Percentiles rank a stretch among this genome's conserved stretches.
Evolutionary conservation across 108 stramenopile genomes (phyloP).

Genomic region (Nannochloropsis salina): DNA sequence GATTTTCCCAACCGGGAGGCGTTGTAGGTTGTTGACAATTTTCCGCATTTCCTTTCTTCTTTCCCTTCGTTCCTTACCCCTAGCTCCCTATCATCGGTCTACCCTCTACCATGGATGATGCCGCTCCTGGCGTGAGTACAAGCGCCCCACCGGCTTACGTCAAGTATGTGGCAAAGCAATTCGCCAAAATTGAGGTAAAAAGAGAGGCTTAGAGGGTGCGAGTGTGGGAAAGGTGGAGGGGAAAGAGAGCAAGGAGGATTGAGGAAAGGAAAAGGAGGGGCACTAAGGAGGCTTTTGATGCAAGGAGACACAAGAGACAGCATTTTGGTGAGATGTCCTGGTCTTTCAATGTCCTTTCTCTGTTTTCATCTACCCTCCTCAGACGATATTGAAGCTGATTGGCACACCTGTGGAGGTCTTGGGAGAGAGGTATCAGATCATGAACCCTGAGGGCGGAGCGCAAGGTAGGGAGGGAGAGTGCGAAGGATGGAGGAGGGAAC

Average conservation of each 20-base stretch:
- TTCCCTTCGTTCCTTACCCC: constrained; percentile 22
- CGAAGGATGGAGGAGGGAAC: background rate
- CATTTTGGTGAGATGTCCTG: background rate
- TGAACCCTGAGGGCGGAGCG: constrained; percentile 71
- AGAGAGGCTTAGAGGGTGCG: background rate
- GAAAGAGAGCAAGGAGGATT: background rate
- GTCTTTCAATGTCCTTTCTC: background rate
- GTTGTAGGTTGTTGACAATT: background rate
- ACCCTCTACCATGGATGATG: constrained; percentile 18
- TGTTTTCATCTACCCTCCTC: background rate
- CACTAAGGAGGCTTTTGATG: too few species aligned
- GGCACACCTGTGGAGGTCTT: constrained; percentile 79
- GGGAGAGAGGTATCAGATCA: constrained; percentile 78
- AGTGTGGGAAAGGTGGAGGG: background rate
- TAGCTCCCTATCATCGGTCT: constrained; percentile 15
- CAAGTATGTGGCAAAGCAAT: constrained; percentile 85
- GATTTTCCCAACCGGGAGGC: background rate
- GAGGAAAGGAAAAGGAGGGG: background rate
- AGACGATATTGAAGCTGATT: constrained; percentile 78
- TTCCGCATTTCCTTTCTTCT: background rate
- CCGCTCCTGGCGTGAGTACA: constrained; percentile 45
- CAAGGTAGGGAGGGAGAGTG: constrained; percentile 34
- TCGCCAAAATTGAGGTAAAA: constrained; percentile 78
- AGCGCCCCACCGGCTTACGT: constrained; percentile 82
- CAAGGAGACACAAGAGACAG: background rate